Conservation (phyloP, 1,139 yeast genomes). For the Chernovozyma sophiae-reginae region DNA sequence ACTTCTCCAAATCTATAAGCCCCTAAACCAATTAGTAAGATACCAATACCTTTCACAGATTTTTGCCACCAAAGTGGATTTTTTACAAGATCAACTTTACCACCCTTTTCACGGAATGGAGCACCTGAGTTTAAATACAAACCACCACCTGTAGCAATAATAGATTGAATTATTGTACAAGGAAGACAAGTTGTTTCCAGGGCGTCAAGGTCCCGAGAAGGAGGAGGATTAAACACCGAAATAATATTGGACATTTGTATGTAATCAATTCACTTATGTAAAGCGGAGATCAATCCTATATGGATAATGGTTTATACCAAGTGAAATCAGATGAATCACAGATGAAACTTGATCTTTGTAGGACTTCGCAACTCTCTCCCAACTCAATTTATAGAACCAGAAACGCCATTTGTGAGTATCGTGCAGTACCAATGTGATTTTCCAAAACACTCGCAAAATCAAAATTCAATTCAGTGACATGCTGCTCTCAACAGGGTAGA, state of each 20-base stretch:
- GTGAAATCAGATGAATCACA: too few relatives aligned
- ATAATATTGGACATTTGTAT: constrained; percentile 37
- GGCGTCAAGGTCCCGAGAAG: constrained; percentile 21
- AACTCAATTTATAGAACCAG: too few relatives aligned
- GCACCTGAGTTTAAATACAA: constrained; percentile 25
- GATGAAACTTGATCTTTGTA: too few relatives aligned
- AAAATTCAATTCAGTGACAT: too few relatives aligned
- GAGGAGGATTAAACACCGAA: constrained; percentile 36
- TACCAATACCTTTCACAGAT: constrained; percentile 30
- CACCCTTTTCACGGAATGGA: constrained; percentile 26
- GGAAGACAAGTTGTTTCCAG: constrained; percentile 31
- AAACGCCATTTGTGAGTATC: too few relatives aligned
- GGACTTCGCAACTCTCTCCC: too few relatives aligned
- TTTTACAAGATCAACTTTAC: constrained; percentile 29
- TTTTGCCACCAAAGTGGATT: constrained; percentile 44
- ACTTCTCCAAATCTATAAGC: constrained; percentile 35
- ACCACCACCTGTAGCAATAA: constrained; percentile 34
- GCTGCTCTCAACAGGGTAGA: too few relatives aligned
- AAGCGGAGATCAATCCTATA: too few relatives aligned
- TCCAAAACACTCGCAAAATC: too few relatives aligned
- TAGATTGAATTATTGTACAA: constrained; percentile 39
- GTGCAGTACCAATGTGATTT: too few relatives aligned
- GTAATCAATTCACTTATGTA: too few relatives aligned
- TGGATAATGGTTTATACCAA: too few relatives aligned
- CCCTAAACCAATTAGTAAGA: constrained; percentile 34